Percentiles rank a stretch among this genome's conserved stretches.
Evolutionary conservation across 345 rosid genomes (phyloP).

Genomic region (Hibiscus syriacus): DNA sequence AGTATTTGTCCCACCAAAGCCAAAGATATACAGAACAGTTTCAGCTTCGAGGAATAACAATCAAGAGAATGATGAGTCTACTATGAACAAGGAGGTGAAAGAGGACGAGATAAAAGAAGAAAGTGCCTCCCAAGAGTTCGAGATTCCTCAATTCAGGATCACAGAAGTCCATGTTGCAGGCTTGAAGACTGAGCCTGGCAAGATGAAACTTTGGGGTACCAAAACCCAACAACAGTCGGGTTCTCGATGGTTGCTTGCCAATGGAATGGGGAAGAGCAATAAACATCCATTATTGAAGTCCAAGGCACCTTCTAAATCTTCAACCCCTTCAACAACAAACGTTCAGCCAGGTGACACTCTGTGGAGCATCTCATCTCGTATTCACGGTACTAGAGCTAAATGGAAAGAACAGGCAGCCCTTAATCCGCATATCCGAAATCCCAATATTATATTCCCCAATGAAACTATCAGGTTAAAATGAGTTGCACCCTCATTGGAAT

Average conservation of each 20-base stretch:
- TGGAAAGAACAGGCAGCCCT: conserved; percentile 56
- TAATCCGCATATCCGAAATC: conserved; percentile 47
- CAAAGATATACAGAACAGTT: conserved; percentile 59
- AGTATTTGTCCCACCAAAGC: conserved; percentile 83
- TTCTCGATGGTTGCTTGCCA: conserved; percentile 96
- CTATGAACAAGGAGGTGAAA: conserved; percentile 13
- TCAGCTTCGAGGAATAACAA: conserved; percentile 41
- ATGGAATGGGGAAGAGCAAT: conserved; percentile 86
- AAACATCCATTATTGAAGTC: conserved; percentile 53
- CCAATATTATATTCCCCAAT: conserved; percentile 38
- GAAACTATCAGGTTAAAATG: conserved; percentile 29
- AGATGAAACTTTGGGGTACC: conserved; percentile 70
- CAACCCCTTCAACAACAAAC: conserved; percentile 23
- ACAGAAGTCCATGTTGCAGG: conserved; percentile 86
- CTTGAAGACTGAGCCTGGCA: too few relatives aligned
- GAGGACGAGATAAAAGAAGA: conserved; percentile 34
- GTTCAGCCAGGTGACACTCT: too few relatives aligned
- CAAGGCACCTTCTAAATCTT: conserved; percentile 36
- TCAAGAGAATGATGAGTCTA: conserved; percentile 39
- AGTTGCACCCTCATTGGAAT: too few relatives aligned
- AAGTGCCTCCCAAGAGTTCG: conserved; percentile 39
- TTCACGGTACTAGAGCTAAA: conserved; percentile 46
- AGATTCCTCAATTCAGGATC: conserved; percentile 56
- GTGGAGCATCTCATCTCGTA: too few relatives aligned
- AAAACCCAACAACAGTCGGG: conserved; percentile 72